Evolutionary conservation across 345 rosid genomes (phyloP), one percentile per base, ranked within the genome.

Genomic region (Rubroshorea leprosula): DNA sequence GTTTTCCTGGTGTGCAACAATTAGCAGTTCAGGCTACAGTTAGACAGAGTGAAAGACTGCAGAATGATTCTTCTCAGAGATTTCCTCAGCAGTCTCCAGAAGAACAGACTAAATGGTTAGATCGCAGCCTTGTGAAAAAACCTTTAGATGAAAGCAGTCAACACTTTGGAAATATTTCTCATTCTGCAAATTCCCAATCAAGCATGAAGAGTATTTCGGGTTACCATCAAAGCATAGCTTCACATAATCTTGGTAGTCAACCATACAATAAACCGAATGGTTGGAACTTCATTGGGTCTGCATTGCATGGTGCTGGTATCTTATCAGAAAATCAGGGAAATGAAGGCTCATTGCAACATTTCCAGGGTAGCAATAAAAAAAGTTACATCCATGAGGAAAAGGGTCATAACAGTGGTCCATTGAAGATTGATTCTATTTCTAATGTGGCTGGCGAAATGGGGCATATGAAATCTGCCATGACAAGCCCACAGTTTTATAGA

Each of bases 351-450:
- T 68, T 72, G 60, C 81, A 72, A 45, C 54, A 51, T 66, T 61
- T 68, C 38, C 61, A 62, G 54, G 61, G 49, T 59, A 23, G 38
- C 52, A 72, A 70, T 58, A 54, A 49, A 5, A 73, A 51, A 38
- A 68, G 58, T 52, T 20, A 38, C 18, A 22, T 57, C 49, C 65
- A 50, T 51, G 77, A 74, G 54, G 60, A 49, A 60, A 55, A 50
- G 49, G 65, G 69, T 41, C 71, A 53, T 58, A 68, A 72, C 58
- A 29, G 66, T 74, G 66, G 51, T 52, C 31, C 47, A 13, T 70
- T 79, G 78, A 81, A 73, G 68, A 51, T 68, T 61, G 80, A 60
- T 66, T 66, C 78, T 53, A 66, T 75, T 80, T 70, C 77, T 63
- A 65, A 65, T 58, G 59, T 68, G 26, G 29, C 68, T 73, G 58